A percentile compares a stretch with the other conserved stretches of the same genome.
phyloP scores from a whole-genome alignment of 176 grass and related monocot species.

The Phoenix roebelenii region DNA sequence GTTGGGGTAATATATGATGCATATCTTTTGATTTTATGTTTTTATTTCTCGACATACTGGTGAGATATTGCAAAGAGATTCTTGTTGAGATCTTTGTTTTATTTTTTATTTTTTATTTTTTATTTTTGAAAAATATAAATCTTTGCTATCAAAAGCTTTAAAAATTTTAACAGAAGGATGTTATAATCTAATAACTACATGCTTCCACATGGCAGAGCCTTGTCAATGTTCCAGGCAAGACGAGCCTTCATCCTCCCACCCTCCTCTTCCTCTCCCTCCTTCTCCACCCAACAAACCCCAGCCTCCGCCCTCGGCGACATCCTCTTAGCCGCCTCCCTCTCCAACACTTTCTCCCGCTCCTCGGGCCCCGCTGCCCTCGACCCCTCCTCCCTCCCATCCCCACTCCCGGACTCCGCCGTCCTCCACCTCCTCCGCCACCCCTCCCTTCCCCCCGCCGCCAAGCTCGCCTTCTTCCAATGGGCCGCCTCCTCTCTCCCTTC shows the following conservation, averaged over 20 bases:
- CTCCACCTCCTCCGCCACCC: slow-evolving; percentile 54
- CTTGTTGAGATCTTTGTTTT: too few relatives aligned
- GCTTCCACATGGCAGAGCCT: too few relatives aligned
- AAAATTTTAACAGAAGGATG: too few relatives aligned
- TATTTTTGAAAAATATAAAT: too few relatives aligned
- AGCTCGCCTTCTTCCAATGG: slow-evolving; percentile 64
- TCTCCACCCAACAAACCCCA: slow-evolving; percentile 2
- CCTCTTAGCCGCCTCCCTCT: slow-evolving; percentile 57
- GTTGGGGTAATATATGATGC: too few relatives aligned
- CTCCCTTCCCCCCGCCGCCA: slow-evolving; percentile 54
- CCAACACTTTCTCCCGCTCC: slow-evolving; percentile 12
- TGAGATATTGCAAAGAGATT: too few relatives aligned
- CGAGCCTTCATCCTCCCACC: slow-evolving; percentile 17
- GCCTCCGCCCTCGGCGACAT: slow-evolving; percentile 48
- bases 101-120: too few relatives aligned
- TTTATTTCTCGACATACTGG: too few relatives aligned
- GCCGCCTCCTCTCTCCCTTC: slow-evolving; percentile 22
- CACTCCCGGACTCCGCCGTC: slow-evolving; percentile 45
- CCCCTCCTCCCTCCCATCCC: slow-evolving; percentile 32
- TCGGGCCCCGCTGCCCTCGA: slow-evolving; percentile 2
- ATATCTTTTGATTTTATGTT: too few relatives aligned
- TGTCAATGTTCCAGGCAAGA: too few relatives aligned
- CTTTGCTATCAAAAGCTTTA: too few relatives aligned
- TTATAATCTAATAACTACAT: too few relatives aligned
- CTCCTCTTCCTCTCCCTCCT: not conserved